Evolutionary conservation across 768 basidiomycete species (phyloP).

Genomic region (Termitomyces sp.): DNA sequence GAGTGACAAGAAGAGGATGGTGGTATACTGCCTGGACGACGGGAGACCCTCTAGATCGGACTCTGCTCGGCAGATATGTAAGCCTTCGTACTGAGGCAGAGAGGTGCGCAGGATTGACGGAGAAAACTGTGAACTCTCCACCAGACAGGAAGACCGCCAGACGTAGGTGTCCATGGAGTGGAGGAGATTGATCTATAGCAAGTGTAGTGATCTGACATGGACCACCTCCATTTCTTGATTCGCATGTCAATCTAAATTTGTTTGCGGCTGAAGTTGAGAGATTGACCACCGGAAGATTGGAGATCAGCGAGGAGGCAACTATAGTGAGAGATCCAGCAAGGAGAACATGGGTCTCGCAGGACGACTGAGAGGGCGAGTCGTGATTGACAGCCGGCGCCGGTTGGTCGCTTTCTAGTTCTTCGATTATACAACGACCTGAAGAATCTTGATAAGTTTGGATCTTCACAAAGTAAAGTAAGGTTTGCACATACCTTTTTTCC

Average conservation of each 20-base stretch:
- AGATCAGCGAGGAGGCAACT: slow-evolving; percentile 47
- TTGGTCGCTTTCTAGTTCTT: slow-evolving; percentile 27
- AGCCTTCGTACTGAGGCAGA: slow-evolving; percentile 42
- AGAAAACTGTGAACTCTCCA: slow-evolving; percentile 65
- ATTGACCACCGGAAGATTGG: slow-evolving; percentile 33
- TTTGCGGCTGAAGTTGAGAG: slow-evolving; percentile 34
- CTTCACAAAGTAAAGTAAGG: not conserved
- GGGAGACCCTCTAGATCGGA: slow-evolving; percentile 38
- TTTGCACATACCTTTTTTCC: slow-evolving; percentile 62
- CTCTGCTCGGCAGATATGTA: slow-evolving; percentile 46
- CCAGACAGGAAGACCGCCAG: slow-evolving; percentile 64
- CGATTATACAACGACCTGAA: slow-evolving; percentile 66
- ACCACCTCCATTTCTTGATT: slow-evolving; percentile 30
- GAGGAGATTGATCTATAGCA: slow-evolving; percentile 74
- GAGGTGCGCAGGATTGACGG: slow-evolving; percentile 46
- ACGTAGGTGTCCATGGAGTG: slow-evolving; percentile 39
- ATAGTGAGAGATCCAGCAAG: slow-evolving; percentile 62
- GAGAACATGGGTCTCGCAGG: slow-evolving; percentile 42
- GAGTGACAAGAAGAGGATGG: slow-evolving; percentile 72
- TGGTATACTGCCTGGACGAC: slow-evolving; percentile 72
- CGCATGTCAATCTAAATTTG: slow-evolving; percentile 42
- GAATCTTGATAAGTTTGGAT: not conserved
- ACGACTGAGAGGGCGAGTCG: slow-evolving; percentile 8
- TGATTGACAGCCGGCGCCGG: not conserved
- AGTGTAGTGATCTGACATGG: slow-evolving; percentile 57